Evolutionary conservation across 2,329 filamentous ascomycete genomes (phyloP).

Genomic region (Cladophialophora immunda): DNA sequence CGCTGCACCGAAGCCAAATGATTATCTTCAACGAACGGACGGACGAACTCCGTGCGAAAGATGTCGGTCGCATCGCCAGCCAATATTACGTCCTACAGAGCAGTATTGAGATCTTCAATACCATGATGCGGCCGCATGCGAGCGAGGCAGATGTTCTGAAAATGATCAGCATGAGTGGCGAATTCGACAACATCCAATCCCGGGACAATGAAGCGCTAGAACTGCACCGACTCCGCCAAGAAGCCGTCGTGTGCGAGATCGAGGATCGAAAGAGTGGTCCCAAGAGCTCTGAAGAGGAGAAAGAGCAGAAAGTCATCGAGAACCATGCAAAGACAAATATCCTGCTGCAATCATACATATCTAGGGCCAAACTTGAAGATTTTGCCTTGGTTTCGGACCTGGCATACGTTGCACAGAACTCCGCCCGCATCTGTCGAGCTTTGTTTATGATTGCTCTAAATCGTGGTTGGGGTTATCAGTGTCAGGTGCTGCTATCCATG

Average conservation of each 20-base stretch:
- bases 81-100: conserved; percentile 96
- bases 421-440: conserved; percentile 90
- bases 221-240: conserved; percentile 75
- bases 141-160: conserved; percentile 91
- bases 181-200: conserved; percentile 96
- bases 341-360: conserved; percentile 92
- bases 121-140: conserved; percentile 84
- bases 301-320: conserved; percentile 72
- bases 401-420: conserved; percentile 94
- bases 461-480: conserved; percentile 94
- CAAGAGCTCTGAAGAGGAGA: conserved; percentile 67
- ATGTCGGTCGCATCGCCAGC: conserved; percentile 94
- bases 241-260: conserved; percentile 79
- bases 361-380: conserved; percentile 84
- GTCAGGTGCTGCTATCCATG: conserved; percentile 85
- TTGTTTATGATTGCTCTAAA: conserved; percentile 98
- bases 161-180: conserved; percentile 97
- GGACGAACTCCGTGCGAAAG: conserved; percentile 91
- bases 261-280: conserved; percentile 68
- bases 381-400: conserved; percentile 92
- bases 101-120: conserved; percentile 95
- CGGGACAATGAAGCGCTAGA: conserved; percentile 91
- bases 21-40: conserved; percentile 97
- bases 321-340: conserved; percentile 96
- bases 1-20: conserved; percentile 94